Evolutionary conservation across 768 basidiomycete genomes (phyloP).

Genomic region (Pholiota molesta): DNA sequence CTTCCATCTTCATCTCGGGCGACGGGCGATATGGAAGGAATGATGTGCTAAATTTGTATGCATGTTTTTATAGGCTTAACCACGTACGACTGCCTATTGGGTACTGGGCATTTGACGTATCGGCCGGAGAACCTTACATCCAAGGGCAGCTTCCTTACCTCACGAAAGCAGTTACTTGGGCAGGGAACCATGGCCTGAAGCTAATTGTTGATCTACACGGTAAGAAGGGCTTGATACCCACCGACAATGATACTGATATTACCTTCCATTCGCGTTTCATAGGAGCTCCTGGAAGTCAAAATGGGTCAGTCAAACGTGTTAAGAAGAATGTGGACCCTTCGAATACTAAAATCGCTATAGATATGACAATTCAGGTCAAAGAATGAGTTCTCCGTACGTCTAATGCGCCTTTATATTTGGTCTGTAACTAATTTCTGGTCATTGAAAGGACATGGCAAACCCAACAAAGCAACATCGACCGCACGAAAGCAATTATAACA

Average conservation of each 20-base stretch:
- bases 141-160: slow-evolving; percentile 78
- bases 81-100: slow-evolving; percentile 87
- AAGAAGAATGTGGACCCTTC: neutral
- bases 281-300: slow-evolving; percentile 84
- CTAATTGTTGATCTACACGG: slow-evolving; percentile 81
- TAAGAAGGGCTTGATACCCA: slow-evolving; percentile 13
- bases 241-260: slow-evolving; percentile 9
- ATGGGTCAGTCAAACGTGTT: slow-evolving; percentile 53
- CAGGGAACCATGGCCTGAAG: slow-evolving; percentile 70
- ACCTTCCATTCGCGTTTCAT: slow-evolving; percentile 10
- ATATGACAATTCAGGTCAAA: slow-evolving; percentile 83
- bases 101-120: slow-evolving; percentile 88
- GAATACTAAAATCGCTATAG: slow-evolving; percentile 35
- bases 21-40: neutral
- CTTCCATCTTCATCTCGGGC: slow-evolving; percentile 2
- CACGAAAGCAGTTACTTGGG: slow-evolving; percentile 69
- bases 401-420: slow-evolving; percentile 1
- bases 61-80: slow-evolving; percentile 56
- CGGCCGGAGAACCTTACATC: slow-evolving; percentile 76
- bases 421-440: neutral
- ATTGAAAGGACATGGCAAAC: slow-evolving; percentile 64
- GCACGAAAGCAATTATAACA: slow-evolving; percentile 69
- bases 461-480: slow-evolving; percentile 62
- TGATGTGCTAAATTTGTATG: neutral
- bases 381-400: slow-evolving; percentile 53